Base-by-base conservation (phyloP, 371 early-diverging fungal species). In the Mortierella sp. region DNA sequence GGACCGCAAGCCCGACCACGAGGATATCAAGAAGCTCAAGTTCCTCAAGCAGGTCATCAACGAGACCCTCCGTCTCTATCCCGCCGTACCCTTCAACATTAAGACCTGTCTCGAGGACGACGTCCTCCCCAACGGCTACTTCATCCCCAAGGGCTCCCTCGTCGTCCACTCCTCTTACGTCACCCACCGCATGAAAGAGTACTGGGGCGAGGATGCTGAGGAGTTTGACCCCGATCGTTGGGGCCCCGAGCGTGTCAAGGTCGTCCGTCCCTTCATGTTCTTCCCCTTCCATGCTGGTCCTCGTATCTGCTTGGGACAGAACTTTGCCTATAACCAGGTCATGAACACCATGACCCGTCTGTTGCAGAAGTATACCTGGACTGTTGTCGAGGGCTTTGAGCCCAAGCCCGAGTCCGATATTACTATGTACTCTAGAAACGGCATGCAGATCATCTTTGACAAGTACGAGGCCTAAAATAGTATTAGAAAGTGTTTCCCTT, bases 161-260 rank as follows among this genome's bases (percentile, higher is more conserved):
- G 77, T 93, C 18, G 88, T 91, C 56, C 84, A 92, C 51, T 80
- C 88, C 8, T 83, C 89, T 0, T 89, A 89, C 44, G 87, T 86
- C 7, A 88, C 83, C 18, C 93, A 93, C 60, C 90, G 89, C 71
- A 87, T 87, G 71, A 88, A 78, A 73, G 83, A 87, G 16, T 87
- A 89, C 75, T 95, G 94, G 95, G 95, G 95, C 4, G 90, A 90
- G 21, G 93, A 95, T 80, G 92, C 90, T 3, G 88, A 92, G 71
- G 89, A 89, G 48, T 95, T 93, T 78, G 88, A 89, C 12, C 95
- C 95, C 18, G 90, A 89, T 18, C 89, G 95, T 38, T 95, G 95
- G 94, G 83, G 82, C 0, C 80, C 83, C 10, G 87, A 82, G 68
- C 78, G 83, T 12, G 82, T 86, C 83, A 86, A 86, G 83, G 8